These are phyloP conservation scores for Saccharomyces hybrid DNA, from an alignment of 1,139 yeast genomes.

Conservation along the genomic window DNA sequence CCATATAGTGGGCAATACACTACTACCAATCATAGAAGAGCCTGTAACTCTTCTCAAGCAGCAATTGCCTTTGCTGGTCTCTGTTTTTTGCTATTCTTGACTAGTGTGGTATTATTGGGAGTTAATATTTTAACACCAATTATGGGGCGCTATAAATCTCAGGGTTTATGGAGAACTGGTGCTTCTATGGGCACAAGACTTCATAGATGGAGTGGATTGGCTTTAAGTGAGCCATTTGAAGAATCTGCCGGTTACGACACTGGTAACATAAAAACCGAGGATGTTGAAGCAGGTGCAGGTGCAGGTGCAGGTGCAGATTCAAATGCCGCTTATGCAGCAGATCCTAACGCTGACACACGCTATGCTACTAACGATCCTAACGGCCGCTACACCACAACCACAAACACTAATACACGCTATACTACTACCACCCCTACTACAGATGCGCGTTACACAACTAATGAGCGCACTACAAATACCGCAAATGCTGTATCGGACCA, in stretches of 20 bases:
- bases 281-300: constrained; percentile 3
- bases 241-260: not conserved
- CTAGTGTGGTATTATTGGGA: constrained; percentile 21
- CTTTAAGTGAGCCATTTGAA: constrained; percentile 9
- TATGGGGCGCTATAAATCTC: constrained; percentile 11
- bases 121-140: constrained; percentile 28
- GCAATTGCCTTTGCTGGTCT: constrained; percentile 33
- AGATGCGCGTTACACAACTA: not conserved
- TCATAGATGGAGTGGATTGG: constrained; percentile 14
- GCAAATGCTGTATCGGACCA: not conserved
- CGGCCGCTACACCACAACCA: not conserved
- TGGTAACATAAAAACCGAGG: constrained; percentile 1
- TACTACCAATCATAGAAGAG: constrained; percentile 8
- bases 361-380: not conserved
- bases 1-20: constrained; percentile 17
- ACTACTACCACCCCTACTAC: not conserved
- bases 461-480: not conserved
- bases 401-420: not conserved
- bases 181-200: constrained; percentile 12
- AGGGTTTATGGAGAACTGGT: constrained; percentile 19
- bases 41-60: constrained; percentile 30
- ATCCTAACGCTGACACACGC: constrained; percentile 1
- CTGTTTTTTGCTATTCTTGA: constrained; percentile 22
- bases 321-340: constrained; percentile 2
- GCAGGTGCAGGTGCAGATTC: too few species aligned